Evolutionary conservation across 371 early-diverging fungal genomes (phyloP).

Genomic region (Lichtheimia corymbifera): DNA sequence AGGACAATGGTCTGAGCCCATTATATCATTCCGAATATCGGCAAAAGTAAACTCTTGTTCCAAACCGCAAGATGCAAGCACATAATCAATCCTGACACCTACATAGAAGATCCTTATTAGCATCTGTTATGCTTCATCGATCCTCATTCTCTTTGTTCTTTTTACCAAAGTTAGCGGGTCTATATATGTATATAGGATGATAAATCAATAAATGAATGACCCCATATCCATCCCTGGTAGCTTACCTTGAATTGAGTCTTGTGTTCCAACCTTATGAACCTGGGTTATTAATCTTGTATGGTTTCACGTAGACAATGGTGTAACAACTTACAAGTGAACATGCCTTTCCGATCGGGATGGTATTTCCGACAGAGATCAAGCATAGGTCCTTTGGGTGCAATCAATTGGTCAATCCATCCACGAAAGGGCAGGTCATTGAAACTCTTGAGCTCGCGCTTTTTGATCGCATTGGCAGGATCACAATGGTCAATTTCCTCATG

Average conservation of each 20-base stretch:
- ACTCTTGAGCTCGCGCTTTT: constrained; percentile 49
- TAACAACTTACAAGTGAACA: constrained; percentile 56
- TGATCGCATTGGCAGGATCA: constrained; percentile 67
- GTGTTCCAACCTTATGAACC: constrained; percentile 71
- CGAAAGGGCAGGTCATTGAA: constrained; percentile 73
- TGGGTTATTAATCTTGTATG: no score
- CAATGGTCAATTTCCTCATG: constrained; percentile 80
- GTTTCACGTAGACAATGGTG: background rate
- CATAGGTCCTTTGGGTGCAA: constrained; percentile 58
- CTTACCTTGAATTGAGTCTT: constrained; percentile 47
- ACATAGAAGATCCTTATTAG: background rate
- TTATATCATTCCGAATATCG: constrained; percentile 61
- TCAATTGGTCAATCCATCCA: constrained; percentile 68
- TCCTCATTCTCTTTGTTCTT: background rate
- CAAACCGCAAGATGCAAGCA: constrained; percentile 66
- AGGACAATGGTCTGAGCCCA: constrained; percentile 93
- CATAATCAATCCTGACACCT: constrained; percentile 82
- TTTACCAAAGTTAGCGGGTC: constrained; percentile 60
- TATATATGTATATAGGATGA: constrained; percentile 6
- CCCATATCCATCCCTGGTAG: background rate
- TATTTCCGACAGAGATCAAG: constrained; percentile 54
- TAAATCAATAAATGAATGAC: background rate
- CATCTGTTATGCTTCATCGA: no score
- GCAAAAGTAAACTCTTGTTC: constrained; percentile 56
- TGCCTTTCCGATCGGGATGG: constrained; percentile 52